A percentile compares a stretch with the other conserved stretches of the same genome.
These are phyloP conservation scores for Medakamo hakoo DNA, from an alignment of 139 green algal species.

Conservation along the genomic window DNA sequence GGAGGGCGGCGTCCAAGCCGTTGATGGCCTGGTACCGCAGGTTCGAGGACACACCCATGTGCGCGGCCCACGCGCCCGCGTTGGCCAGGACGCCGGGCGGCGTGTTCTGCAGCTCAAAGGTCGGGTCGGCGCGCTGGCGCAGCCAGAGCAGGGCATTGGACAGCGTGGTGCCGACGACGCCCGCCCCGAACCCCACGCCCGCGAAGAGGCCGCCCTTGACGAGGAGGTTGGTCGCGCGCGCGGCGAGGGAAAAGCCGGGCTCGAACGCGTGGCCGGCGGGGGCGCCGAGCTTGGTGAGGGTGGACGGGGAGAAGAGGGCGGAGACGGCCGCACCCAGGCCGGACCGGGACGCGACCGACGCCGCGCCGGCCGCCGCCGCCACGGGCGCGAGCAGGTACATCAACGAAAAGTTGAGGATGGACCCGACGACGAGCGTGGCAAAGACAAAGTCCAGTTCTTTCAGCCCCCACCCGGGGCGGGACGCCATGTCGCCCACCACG, in stretches of 20 bases:
- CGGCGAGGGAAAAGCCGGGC: slow-evolving; percentile 38
- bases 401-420: slow-evolving; percentile 89
- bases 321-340: neutral
- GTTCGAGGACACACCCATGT: slow-evolving; percentile 91
- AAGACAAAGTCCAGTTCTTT: slow-evolving; percentile 98
- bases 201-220: slow-evolving; percentile 79
- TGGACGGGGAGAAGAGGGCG: neutral
- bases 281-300: neutral
- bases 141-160: slow-evolving; percentile 66
- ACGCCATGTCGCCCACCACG: slow-evolving; percentile 87
- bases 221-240: slow-evolving; percentile 51
- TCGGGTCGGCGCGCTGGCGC: slow-evolving; percentile 46
- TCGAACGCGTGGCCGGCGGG: slow-evolving; percentile 83
- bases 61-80: slow-evolving; percentile 64
- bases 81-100: slow-evolving; percentile 69
- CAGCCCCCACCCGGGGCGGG: slow-evolving; percentile 82
- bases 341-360: slow-evolving; percentile 8
- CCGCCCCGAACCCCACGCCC: slow-evolving; percentile 63
- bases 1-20: slow-evolving; percentile 66
- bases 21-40: slow-evolving; percentile 86
- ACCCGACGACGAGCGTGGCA: slow-evolving; percentile 81
- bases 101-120: slow-evolving; percentile 59
- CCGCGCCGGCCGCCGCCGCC: slow-evolving; percentile 17
- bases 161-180: slow-evolving; percentile 63
- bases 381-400: slow-evolving; percentile 88